phyloP scores from a whole-genome alignment of 768 basidiomycete species.

The Serpula lacrymans region DNA sequence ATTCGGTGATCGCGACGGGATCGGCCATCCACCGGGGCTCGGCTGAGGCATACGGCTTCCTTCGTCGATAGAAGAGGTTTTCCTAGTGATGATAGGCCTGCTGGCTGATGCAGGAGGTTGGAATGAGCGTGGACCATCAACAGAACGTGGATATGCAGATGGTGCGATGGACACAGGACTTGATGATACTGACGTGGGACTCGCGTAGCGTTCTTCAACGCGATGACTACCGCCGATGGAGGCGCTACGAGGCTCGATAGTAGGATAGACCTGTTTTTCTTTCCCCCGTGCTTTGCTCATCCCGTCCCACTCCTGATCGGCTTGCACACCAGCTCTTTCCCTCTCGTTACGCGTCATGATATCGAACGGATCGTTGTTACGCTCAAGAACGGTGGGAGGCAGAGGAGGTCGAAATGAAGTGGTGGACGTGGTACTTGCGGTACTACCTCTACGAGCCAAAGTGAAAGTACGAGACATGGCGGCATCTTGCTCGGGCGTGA shows the following conservation, averaged over 20 bases:
- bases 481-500: slow-evolving; percentile 43
- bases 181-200: slow-evolving; percentile 11
- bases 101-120: slow-evolving; percentile 25
- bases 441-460: slow-evolving; percentile 45
- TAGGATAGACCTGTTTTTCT: slow-evolving; percentile 13
- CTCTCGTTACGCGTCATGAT: slow-evolving; percentile 17
- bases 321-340: slow-evolving; percentile 23
- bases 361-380: slow-evolving; percentile 18
- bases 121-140: slow-evolving; percentile 12
- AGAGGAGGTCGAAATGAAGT: slow-evolving; percentile 41
- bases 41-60: slow-evolving; percentile 14
- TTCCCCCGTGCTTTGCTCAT: slow-evolving; percentile 21
- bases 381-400: slow-evolving; percentile 37
- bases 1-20: slow-evolving; percentile 19
- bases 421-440: slow-evolving; percentile 47
- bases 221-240: slow-evolving; percentile 8
- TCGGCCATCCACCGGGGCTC: slow-evolving; percentile 17
- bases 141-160: slow-evolving; percentile 7
- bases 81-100: slow-evolving; percentile 27
- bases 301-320: slow-evolving; percentile 27
- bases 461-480: slow-evolving; percentile 38
- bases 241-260: slow-evolving; percentile 25
- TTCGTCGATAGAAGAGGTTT: slow-evolving; percentile 25
- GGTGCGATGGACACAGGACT: slow-evolving; percentile 10
- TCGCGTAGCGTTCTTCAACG: slow-evolving; percentile 15